Evolutionary conservation across 2,329 filamentous ascomycete species (phyloP).

Genomic region (Pseudogymnoascus sp.): DNA sequence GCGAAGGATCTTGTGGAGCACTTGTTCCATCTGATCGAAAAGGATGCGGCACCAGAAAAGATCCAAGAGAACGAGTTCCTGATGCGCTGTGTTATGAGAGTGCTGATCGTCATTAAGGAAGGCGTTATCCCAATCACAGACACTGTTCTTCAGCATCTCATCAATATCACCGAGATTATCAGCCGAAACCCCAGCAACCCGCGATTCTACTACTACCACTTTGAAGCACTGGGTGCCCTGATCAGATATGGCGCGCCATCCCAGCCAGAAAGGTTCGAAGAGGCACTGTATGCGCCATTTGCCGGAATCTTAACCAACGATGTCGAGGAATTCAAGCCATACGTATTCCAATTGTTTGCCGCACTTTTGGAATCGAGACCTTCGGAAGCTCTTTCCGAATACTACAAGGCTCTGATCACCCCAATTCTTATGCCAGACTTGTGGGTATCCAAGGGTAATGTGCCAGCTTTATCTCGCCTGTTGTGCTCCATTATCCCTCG

Average conservation of each 20-base stretch:
- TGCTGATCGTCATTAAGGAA: slow-evolving; percentile 88
- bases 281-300: slow-evolving; percentile 75
- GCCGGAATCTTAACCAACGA: slow-evolving; percentile 71
- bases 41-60: slow-evolving; percentile 76
- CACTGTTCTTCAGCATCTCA: slow-evolving; percentile 71
- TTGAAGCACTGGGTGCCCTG: slow-evolving; percentile 85
- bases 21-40: slow-evolving; percentile 84
- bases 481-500: slow-evolving; percentile 77
- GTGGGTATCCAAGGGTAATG: slow-evolving; percentile 90
- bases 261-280: slow-evolving; percentile 67
- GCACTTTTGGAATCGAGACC: slow-evolving; percentile 83
- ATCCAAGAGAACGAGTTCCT: slow-evolving; percentile 98
- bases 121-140: slow-evolving; percentile 67
- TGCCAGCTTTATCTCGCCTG: slow-evolving; percentile 81
- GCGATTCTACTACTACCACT: slow-evolving; percentile 97
- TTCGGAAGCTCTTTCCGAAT: slow-evolving; percentile 64
- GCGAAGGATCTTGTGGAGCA: slow-evolving; percentile 82
- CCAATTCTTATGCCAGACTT: slow-evolving; percentile 73
- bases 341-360: slow-evolving; percentile 91
- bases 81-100: slow-evolving; percentile 98
- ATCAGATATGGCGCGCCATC: slow-evolving; percentile 64
- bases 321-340: slow-evolving; percentile 89
- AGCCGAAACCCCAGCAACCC: slow-evolving; percentile 94
- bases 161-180: slow-evolving; percentile 86
- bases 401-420: slow-evolving; percentile 70